Conservation (phyloP, 2,329 filamentous ascomycete species). For the Hymenoscyphus fructigenus region DNA sequence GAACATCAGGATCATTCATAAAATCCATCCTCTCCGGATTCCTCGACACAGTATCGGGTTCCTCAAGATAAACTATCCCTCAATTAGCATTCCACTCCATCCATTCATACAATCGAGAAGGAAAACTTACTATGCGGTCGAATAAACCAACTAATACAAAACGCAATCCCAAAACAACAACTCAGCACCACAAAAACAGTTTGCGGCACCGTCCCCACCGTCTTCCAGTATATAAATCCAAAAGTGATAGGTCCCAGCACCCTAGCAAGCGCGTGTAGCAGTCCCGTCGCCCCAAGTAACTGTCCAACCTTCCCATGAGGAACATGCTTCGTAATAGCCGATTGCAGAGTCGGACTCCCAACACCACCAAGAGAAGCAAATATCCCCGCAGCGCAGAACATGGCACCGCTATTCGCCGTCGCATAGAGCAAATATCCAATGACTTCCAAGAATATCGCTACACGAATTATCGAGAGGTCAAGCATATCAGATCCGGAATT, state of each 20-base stretch:
- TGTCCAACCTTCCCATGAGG: conserved; percentile 79
- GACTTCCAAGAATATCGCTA: conserved; percentile 73
- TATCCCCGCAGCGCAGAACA: conserved; percentile 72
- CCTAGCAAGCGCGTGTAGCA: conserved; percentile 79
- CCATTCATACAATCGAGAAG: background rate
- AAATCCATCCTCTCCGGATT: conserved; percentile 4
- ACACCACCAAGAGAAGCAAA: conserved; percentile 79
- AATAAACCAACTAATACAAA: conserved; percentile 69
- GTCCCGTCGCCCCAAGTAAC: conserved; percentile 81
- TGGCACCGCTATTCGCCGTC: conserved; percentile 55
- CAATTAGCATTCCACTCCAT: conserved; percentile 2
- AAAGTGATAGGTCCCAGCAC: conserved; percentile 80
- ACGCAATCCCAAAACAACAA: conserved; percentile 62
- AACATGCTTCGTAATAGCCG: conserved; percentile 86
- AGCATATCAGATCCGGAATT: conserved; percentile 68
- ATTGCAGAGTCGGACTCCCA: conserved; percentile 80
- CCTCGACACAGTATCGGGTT: background rate
- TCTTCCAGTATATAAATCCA: conserved; percentile 81
- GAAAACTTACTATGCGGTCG: conserved; percentile 67
- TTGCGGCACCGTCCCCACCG: conserved; percentile 75
- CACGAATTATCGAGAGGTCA: conserved; percentile 74
- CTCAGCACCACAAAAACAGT: conserved; percentile 78
- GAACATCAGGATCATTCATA: background rate
- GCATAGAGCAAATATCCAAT: conserved; percentile 75
- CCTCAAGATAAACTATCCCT: conserved; percentile 15